A percentile compares a stretch with the other conserved stretches of the same genome.
phyloP scores from a whole-genome alignment of 768 basidiomycete genomes.

The Jaapia argillacea region DNA sequence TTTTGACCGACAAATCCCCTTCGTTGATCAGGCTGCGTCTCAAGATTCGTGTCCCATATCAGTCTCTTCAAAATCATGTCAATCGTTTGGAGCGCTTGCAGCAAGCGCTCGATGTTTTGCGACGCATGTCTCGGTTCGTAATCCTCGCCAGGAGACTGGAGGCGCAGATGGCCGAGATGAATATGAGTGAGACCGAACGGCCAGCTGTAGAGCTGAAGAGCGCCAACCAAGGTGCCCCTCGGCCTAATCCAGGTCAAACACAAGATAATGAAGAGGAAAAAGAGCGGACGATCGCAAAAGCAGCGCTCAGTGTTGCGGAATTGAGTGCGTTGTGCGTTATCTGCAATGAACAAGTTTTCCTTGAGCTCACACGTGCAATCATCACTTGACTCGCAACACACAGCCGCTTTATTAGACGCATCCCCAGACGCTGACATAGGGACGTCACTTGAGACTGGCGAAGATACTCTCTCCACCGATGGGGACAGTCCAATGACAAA shows the following conservation, averaged over 20 bases:
- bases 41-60: constrained; percentile 83
- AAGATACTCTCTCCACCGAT: neutral
- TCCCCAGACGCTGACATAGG: neutral
- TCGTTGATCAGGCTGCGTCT: constrained; percentile 49
- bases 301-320: constrained; percentile 91
- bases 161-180: constrained; percentile 72
- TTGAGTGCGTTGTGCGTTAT: constrained; percentile 38
- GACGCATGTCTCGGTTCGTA: constrained; percentile 79
- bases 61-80: constrained; percentile 62
- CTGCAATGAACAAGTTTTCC: constrained; percentile 3
- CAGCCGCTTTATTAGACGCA: constrained; percentile 41
- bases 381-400: neutral
- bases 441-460: neutral
- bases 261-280: constrained; percentile 61
- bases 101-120: constrained; percentile 74
- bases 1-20: constrained; percentile 10
- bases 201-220: too few relatives aligned
- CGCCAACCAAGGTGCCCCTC: neutral
- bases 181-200: constrained; percentile 12
- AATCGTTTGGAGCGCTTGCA: constrained; percentile 68
- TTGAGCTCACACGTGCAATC: constrained; percentile 4
- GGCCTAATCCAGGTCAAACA: constrained; percentile 6
- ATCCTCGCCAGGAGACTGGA: constrained; percentile 76
- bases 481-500: neutral
- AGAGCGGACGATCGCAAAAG: constrained; percentile 85